Evolutionary conservation across 2,329 filamentous ascomycete species (phyloP).

Genomic region (Orbilia blumenaviensis): DNA sequence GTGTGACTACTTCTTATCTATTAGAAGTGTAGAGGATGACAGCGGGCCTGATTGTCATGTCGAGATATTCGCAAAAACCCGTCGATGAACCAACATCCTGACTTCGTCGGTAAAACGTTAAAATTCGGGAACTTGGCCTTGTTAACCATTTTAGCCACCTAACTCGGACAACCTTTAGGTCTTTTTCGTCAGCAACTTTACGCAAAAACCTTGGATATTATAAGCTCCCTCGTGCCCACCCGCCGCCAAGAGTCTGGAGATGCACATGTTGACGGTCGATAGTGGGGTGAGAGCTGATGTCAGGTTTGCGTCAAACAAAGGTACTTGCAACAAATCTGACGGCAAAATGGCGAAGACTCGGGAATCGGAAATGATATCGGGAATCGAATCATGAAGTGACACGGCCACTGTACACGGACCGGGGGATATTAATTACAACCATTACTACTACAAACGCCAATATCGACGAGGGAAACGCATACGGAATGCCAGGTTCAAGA

Average conservation of each 20-base stretch:
- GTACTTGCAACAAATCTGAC: background rate
- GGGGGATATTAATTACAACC: too few relatives aligned
- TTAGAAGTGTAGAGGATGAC: background rate
- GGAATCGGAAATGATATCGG: background rate
- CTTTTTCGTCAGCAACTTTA: constrained; percentile 2
- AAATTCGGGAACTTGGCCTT: constrained; percentile 5
- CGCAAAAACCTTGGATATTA: background rate
- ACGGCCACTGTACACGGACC: too few relatives aligned
- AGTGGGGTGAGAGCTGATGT: constrained; percentile 45
- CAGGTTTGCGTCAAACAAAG: constrained; percentile 50
- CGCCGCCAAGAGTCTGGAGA: constrained; percentile 1
- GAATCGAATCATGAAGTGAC: background rate
- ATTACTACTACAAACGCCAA: too few relatives aligned
- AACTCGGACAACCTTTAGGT: background rate
- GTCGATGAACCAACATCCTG: background rate
- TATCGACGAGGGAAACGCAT: too few relatives aligned
- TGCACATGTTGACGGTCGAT: background rate
- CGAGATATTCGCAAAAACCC: background rate
- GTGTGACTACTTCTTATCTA: constrained; percentile 6
- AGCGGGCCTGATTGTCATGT: background rate
- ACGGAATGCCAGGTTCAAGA: too few relatives aligned
- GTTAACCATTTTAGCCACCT: background rate
- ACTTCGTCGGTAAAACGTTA: background rate
- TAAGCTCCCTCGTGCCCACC: constrained; percentile 41
- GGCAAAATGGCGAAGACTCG: background rate